phyloP scores from a whole-genome alignment of 768 basidiomycete species.

The Kwoniella newhampshirensis region DNA sequence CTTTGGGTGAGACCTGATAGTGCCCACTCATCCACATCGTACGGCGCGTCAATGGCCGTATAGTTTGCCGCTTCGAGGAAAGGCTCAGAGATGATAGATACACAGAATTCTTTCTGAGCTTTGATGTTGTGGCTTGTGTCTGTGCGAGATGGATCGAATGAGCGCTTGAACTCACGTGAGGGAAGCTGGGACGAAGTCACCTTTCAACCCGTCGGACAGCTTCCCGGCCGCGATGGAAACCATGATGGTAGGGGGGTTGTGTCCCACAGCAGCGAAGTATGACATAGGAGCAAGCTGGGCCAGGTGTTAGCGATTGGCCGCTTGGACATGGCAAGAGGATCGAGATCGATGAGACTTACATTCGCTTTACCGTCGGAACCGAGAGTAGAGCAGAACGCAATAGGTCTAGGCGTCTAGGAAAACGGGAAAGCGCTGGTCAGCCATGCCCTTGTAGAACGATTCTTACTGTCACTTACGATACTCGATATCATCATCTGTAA shows the following conservation, averaged over 20 bases:
- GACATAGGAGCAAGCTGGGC: conserved; percentile 49
- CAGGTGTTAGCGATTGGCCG: neutral
- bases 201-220: conserved; percentile 29
- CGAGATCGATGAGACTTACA: conserved; percentile 30
- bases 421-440: neutral
- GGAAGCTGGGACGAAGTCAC: conserved; percentile 11
- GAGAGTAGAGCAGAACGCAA: conserved; percentile 25
- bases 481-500: conserved; percentile 28
- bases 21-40: conserved; percentile 53
- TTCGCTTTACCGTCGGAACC: conserved; percentile 24
- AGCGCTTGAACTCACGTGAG: no score
- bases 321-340: neutral
- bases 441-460: neutral
- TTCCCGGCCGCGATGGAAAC: conserved; percentile 58
- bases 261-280: conserved; percentile 66
- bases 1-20: conserved; percentile 47
- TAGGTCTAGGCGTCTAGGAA: conserved; percentile 21
- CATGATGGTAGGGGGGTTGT: conserved; percentile 67
- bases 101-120: conserved; percentile 66
- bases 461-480: conserved; percentile 12
- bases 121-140: conserved; percentile 69
- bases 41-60: conserved; percentile 52
- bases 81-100: conserved; percentile 68
- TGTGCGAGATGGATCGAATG: conserved; percentile 8
- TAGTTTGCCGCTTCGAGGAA: conserved; percentile 56